Evolutionary conservation across 352 stramenopile genomes (phyloP).

Genomic region (Nothophytophthora sp.): DNA sequence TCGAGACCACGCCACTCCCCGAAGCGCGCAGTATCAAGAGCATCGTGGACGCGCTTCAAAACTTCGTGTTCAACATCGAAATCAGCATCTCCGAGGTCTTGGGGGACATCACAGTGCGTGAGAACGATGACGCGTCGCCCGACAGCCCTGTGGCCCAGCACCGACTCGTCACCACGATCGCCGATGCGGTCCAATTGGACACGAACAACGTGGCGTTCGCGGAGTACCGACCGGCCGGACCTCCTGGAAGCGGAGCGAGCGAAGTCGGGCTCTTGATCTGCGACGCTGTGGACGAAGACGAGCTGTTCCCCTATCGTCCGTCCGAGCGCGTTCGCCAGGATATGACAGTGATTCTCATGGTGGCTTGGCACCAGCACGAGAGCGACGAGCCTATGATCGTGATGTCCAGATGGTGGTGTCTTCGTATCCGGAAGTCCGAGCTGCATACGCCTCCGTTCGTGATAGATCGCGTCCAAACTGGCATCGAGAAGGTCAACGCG

Average conservation of each 20-base stretch:
- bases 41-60: slow-evolving; percentile 40
- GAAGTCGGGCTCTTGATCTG: slow-evolving; percentile 30
- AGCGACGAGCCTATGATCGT: slow-evolving; percentile 3
- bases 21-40: slow-evolving; percentile 19
- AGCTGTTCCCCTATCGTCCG: slow-evolving; percentile 18
- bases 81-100: slow-evolving; percentile 45
- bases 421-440: slow-evolving; percentile 3
- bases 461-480: slow-evolving; percentile 1
- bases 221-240: slow-evolving; percentile 14
- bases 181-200: slow-evolving; percentile 27
- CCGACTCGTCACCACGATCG: slow-evolving; percentile 32
- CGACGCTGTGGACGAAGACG: slow-evolving; percentile 32
- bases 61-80: slow-evolving; percentile 51
- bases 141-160: slow-evolving; percentile 32
- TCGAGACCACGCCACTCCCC: slow-evolving; percentile 45
- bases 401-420: slow-evolving; percentile 5
- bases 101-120: slow-evolving; percentile 46
- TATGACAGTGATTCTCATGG: slow-evolving; percentile 9
- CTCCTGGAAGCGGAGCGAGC: slow-evolving; percentile 2
- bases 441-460: slow-evolving; percentile 4
- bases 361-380: slow-evolving; percentile 2
- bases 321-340: slow-evolving; percentile 22
- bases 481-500: slow-evolving; percentile 6
- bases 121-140: slow-evolving; percentile 38
- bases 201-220: slow-evolving; percentile 41